A percentile compares a stretch with the other conserved stretches of the same genome.
Evolutionary conservation across 305 asterid genomes (phyloP).

Genomic region (Solanum chacoense): DNA sequence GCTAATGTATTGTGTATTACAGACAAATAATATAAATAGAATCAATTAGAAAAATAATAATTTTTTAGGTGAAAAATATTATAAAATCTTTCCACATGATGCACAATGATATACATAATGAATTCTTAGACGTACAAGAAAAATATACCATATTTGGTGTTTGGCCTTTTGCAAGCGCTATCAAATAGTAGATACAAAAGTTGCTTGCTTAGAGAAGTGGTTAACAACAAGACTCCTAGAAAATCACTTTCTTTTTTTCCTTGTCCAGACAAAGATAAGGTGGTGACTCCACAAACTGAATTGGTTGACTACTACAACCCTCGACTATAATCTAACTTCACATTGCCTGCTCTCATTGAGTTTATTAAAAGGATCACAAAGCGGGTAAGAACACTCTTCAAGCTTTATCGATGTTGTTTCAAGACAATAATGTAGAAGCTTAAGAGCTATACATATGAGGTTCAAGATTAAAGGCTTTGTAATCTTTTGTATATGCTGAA

Average conservation of each 20-base stretch:
- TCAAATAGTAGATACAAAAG: neutral
- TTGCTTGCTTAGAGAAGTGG: neutral
- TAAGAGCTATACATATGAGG: neutral
- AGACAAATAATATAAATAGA: neutral
- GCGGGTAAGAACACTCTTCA: neutral
- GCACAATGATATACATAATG: neutral
- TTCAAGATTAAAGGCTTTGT: neutral
- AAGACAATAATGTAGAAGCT: neutral
- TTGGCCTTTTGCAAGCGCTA: neutral
- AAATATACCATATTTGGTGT: neutral
- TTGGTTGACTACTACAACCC: neutral
- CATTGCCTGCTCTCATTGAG: neutral
- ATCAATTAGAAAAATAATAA: too few species aligned
- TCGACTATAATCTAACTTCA: neutral
- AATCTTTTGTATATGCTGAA: neutral
- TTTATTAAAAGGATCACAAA: neutral
- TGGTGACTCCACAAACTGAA: neutral
- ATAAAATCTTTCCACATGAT: neutral
- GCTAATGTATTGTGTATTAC: neutral
- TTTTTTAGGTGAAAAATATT: neutral
- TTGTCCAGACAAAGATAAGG: neutral
- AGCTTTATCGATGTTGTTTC: neutral
- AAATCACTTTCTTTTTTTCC: neutral
- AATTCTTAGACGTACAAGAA: too few species aligned
- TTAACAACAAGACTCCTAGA: neutral